A percentile compares a stretch with the other conserved stretches of the same genome.
phyloP scores from a whole-genome alignment of 768 basidiomycete genomes.

The Hemileccinum impolitum region DNA sequence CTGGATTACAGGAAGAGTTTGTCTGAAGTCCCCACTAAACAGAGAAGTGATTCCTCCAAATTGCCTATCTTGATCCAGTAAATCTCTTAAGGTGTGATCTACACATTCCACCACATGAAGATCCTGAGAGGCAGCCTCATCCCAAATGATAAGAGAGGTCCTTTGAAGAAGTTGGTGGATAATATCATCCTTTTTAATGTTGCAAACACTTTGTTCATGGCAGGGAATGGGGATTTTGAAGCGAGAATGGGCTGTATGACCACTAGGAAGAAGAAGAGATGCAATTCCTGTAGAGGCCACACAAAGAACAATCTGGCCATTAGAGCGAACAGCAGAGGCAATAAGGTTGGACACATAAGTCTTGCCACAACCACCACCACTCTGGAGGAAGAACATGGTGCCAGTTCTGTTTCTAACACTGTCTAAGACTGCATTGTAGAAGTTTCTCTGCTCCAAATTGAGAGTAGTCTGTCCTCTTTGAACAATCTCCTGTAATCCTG shows the following conservation, averaged over 20 bases:
- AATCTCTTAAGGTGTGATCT: slow-evolving; percentile 35
- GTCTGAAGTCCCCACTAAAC: slow-evolving; percentile 50
- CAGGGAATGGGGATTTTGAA: slow-evolving; percentile 47
- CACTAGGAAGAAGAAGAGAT: slow-evolving; percentile 37
- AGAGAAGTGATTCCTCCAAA: slow-evolving; percentile 47
- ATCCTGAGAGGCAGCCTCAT: neutral
- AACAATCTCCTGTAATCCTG: too few species aligned
- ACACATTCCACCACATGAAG: slow-evolving; percentile 39
- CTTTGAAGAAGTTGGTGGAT: slow-evolving; percentile 32
- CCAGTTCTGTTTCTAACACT: too few species aligned
- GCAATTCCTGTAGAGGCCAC: neutral
- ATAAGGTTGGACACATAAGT: neutral
- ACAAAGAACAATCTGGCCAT: neutral
- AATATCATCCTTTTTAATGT: slow-evolving; percentile 32
- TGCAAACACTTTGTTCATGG: slow-evolving; percentile 29
- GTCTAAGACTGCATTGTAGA: too few species aligned
- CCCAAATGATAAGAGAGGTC: slow-evolving; percentile 33
- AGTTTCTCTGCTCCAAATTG: too few species aligned
- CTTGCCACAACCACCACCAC: too few species aligned
- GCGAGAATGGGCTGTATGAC: slow-evolving; percentile 44
- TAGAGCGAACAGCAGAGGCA: neutral
- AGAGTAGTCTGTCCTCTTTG: too few species aligned
- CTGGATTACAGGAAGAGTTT: slow-evolving; percentile 43
- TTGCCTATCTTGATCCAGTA: slow-evolving; percentile 22
- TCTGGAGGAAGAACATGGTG: too few species aligned